Evolutionary conservation across 2,329 filamentous ascomycete genomes (phyloP).

Genomic region (Claviceps purpurea): DNA sequence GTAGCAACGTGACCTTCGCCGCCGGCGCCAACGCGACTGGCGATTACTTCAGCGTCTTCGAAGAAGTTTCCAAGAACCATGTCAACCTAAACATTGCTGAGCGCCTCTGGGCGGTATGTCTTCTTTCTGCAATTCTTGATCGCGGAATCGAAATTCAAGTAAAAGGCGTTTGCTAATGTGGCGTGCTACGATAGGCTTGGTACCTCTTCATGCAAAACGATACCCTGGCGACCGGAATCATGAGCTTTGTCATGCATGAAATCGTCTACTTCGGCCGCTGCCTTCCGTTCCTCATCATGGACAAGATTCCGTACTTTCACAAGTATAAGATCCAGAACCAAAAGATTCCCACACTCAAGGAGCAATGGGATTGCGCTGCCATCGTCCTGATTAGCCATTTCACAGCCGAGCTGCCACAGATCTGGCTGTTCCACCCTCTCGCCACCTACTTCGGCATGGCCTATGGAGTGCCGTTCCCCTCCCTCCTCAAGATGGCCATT

Average conservation of each 20-base stretch:
- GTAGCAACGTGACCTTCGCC: constrained; percentile 38
- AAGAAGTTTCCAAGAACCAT: constrained; percentile 59
- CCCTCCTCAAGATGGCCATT: constrained; percentile 70
- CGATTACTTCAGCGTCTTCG: constrained; percentile 44
- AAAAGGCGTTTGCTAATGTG: constrained; percentile 1
- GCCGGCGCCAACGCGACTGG: constrained; percentile 33
- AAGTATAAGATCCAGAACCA: constrained; percentile 85
- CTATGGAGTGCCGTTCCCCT: constrained; percentile 81
- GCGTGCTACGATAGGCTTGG: constrained; percentile 48
- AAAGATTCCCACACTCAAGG: constrained; percentile 83
- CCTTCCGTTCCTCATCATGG: constrained; percentile 87
- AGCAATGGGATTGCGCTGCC: constrained; percentile 89
- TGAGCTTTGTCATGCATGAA: constrained; percentile 96
- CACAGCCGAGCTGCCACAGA: constrained; percentile 95
- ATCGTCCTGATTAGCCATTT: constrained; percentile 92
- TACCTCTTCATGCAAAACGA: constrained; percentile 98
- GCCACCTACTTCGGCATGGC: constrained; percentile 84
- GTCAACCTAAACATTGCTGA: constrained; percentile 77
- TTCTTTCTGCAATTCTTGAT: constrained; percentile 4
- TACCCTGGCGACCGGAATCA: constrained; percentile 86
- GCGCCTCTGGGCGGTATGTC: constrained; percentile 70
- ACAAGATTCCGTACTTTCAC: constrained; percentile 74
- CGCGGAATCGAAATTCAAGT: background rate
- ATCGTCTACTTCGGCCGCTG: constrained; percentile 84
- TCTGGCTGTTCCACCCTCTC: constrained; percentile 98